phyloP scores from a whole-genome alignment of 352 stramenopile species.

The Pythium brassicae region DNA sequence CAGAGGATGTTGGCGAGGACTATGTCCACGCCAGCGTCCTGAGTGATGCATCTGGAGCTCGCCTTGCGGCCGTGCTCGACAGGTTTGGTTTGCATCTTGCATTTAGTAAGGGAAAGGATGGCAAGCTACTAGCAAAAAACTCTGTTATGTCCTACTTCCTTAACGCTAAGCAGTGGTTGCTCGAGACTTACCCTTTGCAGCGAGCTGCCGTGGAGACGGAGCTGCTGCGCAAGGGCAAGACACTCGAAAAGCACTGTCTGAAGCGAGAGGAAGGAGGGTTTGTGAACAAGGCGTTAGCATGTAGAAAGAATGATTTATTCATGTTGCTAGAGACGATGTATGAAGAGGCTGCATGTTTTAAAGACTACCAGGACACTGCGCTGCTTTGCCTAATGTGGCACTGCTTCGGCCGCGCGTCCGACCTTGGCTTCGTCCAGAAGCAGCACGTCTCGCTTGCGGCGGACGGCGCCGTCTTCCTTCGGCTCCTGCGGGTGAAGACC shows the following conservation, averaged over 20 bases:
- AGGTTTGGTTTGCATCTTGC: slow-evolving; percentile 11
- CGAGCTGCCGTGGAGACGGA: neutral
- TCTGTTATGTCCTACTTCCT: neutral
- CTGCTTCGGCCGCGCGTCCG: neutral
- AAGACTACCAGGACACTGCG: slow-evolving; percentile 4
- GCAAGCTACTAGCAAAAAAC: neutral
- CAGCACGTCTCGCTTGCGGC: slow-evolving; percentile 1
- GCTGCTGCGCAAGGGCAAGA: neutral
- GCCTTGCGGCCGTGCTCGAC: slow-evolving; percentile 7
- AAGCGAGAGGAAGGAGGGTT: slow-evolving; percentile 1
- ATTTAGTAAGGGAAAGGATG: neutral
- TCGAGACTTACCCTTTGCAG: neutral
- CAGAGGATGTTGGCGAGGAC: slow-evolving; percentile 2
- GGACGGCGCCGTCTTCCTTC: neutral
- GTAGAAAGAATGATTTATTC: neutral
- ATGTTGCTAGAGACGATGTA: neutral
- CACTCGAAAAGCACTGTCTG: slow-evolving; percentile 1
- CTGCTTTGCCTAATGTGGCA: slow-evolving; percentile 2
- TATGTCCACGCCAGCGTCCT: slow-evolving; percentile 4
- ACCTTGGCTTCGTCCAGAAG: slow-evolving; percentile 2
- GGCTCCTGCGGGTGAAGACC: slow-evolving; percentile 9
- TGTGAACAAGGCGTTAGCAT: neutral
- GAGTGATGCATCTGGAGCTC: neutral
- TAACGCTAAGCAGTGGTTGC: slow-evolving; percentile 1
- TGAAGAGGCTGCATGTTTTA: neutral